Evolutionary conservation across 2,329 filamentous ascomycete genomes (phyloP).

Genomic region (Dothiorella sarmentorum): DNA sequence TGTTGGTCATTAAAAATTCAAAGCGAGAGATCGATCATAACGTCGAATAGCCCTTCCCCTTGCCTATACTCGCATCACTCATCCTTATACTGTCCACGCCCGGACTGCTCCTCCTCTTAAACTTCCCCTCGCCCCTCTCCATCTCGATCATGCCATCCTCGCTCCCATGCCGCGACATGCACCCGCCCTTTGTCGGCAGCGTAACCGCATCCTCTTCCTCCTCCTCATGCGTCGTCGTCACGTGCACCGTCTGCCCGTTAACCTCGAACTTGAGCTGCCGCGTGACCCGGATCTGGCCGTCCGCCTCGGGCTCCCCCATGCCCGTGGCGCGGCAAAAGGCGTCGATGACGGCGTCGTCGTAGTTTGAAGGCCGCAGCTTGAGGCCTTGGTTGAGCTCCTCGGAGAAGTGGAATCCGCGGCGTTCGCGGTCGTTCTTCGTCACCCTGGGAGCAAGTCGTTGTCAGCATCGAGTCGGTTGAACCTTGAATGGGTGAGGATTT

Average conservation of each 20-base stretch:
- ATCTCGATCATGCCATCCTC: slow-evolving; percentile 12
- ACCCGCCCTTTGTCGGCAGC: neutral
- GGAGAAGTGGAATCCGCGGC: neutral
- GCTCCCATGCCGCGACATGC: neutral
- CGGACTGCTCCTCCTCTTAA: neutral
- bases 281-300: neutral
- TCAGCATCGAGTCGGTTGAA: neutral
- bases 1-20: neutral
- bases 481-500: too few species aligned
- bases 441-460: neutral
- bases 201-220: neutral
- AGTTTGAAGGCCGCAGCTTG: neutral
- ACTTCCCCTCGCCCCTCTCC: neutral
- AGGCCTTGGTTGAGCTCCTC: slow-evolving; percentile 2
- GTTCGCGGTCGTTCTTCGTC: slow-evolving; percentile 10
- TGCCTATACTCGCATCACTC: neutral
- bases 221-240: neutral
- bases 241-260: slow-evolving; percentile 9
- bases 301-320: neutral
- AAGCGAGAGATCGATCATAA: neutral
- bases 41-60: neutral
- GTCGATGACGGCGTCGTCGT: slow-evolving; percentile 6
- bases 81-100: neutral
- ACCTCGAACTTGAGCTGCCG: neutral
- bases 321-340: neutral